phyloP scores from a whole-genome alignment of 805 yeast species.

The Sungouiella blattae region DNA sequence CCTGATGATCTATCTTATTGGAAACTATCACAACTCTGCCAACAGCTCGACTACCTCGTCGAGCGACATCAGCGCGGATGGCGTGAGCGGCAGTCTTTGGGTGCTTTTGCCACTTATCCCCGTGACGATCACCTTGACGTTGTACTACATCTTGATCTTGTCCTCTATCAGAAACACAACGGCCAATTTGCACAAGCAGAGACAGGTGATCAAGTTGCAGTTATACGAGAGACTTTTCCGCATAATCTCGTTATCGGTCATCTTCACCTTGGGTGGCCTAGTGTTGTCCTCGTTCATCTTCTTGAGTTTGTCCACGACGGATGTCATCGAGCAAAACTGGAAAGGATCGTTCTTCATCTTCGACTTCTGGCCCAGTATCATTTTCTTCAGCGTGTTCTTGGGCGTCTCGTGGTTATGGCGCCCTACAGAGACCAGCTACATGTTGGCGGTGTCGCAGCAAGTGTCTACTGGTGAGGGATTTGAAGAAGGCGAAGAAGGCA shows the following conservation, averaged over 20 bases:
- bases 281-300: constrained; percentile 65
- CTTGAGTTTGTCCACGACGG: constrained; percentile 69
- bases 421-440: constrained; percentile 92
- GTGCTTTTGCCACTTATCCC: constrained; percentile 68
- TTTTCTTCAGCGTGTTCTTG: constrained; percentile 79
- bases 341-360: constrained; percentile 81
- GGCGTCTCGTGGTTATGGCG: constrained; percentile 92
- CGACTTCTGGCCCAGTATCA: constrained; percentile 93
- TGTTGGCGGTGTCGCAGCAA: constrained; percentile 92
- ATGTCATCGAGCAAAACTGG: constrained; percentile 86
- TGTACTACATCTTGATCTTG: constrained; percentile 73
- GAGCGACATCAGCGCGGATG: constrained; percentile 53
- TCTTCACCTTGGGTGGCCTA: constrained; percentile 68
- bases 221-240: constrained; percentile 80
- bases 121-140: constrained; percentile 60
- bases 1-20: constrained; percentile 31
- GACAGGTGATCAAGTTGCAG: constrained; percentile 84
- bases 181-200: constrained; percentile 69
- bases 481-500: constrained; percentile 19
- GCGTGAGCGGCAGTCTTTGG: constrained; percentile 46
- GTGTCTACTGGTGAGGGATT: constrained; percentile 76
- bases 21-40: constrained; percentile 30
- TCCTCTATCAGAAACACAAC: constrained; percentile 74
- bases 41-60: constrained; percentile 22
- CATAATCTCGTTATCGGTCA: constrained; percentile 67